Conservation (phyloP, 2,329 filamentous ascomycete species). For the Akanthomyces lecanii region DNA sequence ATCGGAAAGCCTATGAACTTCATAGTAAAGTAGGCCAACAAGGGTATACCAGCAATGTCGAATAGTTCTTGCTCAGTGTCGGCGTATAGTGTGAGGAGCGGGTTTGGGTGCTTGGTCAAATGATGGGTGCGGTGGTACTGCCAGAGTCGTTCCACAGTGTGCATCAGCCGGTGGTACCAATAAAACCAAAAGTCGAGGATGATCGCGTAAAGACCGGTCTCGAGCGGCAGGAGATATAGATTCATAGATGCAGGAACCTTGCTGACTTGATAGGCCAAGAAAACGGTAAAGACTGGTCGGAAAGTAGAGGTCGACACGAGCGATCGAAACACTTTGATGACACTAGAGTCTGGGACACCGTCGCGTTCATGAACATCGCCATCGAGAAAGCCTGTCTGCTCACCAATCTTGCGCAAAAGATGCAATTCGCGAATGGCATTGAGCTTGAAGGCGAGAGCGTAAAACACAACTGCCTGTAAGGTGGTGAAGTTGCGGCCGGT, state of each 20-base stretch:
- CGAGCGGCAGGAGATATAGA: constrained; percentile 28
- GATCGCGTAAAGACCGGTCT: constrained; percentile 32
- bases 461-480: constrained; percentile 22
- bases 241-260: constrained; percentile 18
- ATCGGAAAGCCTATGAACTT: constrained; percentile 35
- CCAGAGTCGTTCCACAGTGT: constrained; percentile 36
- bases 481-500: constrained; percentile 18
- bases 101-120: constrained; percentile 39
- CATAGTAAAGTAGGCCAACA: constrained; percentile 35
- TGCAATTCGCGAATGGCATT: constrained; percentile 28
- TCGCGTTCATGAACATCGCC: constrained; percentile 32
- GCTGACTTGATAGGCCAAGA: constrained; percentile 25
- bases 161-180: constrained; percentile 34
- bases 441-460: constrained; percentile 28
- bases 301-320: constrained; percentile 22
- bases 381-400: constrained; percentile 27
- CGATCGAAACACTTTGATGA: constrained; percentile 24
- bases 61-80: constrained; percentile 40
- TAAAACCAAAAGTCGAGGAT: constrained; percentile 32
- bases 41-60: constrained; percentile 38
- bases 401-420: constrained; percentile 28
- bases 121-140: constrained; percentile 40
- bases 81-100: constrained; percentile 38
- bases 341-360: constrained; percentile 30
- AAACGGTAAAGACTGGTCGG: constrained; percentile 23